These are phyloP conservation scores for Cucumis variabilis DNA, from an alignment of 331 rosid genomes.

Conservation along the genomic window DNA sequence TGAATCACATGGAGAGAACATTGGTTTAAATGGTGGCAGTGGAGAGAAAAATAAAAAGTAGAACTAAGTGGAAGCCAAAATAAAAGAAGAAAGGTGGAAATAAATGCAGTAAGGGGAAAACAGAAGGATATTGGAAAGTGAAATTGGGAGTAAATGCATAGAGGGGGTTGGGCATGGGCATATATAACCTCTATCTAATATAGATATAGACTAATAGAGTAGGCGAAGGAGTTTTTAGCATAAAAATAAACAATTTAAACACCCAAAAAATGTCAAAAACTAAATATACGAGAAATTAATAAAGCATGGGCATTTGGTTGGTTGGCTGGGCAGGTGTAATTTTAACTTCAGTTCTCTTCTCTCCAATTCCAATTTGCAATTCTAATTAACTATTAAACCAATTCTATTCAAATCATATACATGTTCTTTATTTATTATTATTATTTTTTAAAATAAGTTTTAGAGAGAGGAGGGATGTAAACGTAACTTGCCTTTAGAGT, in stretches of 20 bases:
- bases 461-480: neutral
- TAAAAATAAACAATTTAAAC: neutral
- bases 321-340: conserved; percentile 8
- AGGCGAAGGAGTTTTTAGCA: neutral
- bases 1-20: neutral
- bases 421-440: too few relatives aligned
- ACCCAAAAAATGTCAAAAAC: neutral
- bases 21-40: neutral
- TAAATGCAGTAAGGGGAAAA: neutral
- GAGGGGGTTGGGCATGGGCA: neutral
- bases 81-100: neutral
- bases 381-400: neutral
- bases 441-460: neutral
- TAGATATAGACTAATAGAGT: neutral
- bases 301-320: neutral
- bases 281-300: neutral
- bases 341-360: neutral
- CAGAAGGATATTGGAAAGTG: conserved; percentile 26
- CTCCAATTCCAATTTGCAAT: neutral
- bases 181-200: neutral
- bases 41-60: neutral
- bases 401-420: too few relatives aligned
- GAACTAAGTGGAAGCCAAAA: neutral
- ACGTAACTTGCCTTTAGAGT: neutral
- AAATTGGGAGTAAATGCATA: conserved; percentile 22